A percentile compares a stretch with the other conserved stretches of the same genome.
Conservation (phyloP, 805 yeast genomes). For the Blastobotrys chiropterorum region DNA sequence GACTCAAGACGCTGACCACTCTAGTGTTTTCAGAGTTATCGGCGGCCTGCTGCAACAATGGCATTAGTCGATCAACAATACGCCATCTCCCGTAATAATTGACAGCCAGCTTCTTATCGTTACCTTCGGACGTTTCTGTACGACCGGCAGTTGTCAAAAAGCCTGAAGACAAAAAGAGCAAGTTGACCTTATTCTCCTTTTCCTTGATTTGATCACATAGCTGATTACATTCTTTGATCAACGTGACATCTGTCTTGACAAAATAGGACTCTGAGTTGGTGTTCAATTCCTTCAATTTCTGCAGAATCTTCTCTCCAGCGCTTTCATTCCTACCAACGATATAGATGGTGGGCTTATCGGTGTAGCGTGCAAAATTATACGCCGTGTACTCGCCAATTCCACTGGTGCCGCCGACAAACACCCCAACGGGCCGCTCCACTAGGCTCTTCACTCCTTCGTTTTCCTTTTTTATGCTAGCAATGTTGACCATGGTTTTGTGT, state of each 20-base stretch:
- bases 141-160: slow-evolving; percentile 32
- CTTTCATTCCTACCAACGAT: slow-evolving; percentile 24
- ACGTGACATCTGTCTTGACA: slow-evolving; percentile 17
- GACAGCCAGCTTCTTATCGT: slow-evolving; percentile 23
- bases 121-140: slow-evolving; percentile 24
- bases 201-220: slow-evolving; percentile 9
- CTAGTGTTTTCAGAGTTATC: slow-evolving; percentile 21
- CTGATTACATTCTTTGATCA: slow-evolving; percentile 19
- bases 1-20: slow-evolving; percentile 23
- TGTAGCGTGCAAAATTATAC: slow-evolving; percentile 22
- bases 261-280: slow-evolving; percentile 15
- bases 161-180: slow-evolving; percentile 19
- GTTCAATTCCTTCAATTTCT: slow-evolving; percentile 17
- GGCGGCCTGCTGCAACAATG: slow-evolving; percentile 20
- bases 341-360: slow-evolving; percentile 22
- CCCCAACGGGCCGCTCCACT: slow-evolving; percentile 4
- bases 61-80: slow-evolving; percentile 19
- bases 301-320: slow-evolving; percentile 20
- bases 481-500: not conserved
- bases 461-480: not conserved
- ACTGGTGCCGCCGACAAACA: slow-evolving; percentile 26
- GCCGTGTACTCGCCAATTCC: slow-evolving; percentile 28
- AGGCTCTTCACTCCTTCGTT: slow-evolving; percentile 9
- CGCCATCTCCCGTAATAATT: slow-evolving; percentile 27
- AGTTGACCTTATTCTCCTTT: slow-evolving; percentile 18